Evolutionary conservation across 2,329 filamentous ascomycete species (phyloP).

Genomic region (Karstenula rhodostoma): DNA sequence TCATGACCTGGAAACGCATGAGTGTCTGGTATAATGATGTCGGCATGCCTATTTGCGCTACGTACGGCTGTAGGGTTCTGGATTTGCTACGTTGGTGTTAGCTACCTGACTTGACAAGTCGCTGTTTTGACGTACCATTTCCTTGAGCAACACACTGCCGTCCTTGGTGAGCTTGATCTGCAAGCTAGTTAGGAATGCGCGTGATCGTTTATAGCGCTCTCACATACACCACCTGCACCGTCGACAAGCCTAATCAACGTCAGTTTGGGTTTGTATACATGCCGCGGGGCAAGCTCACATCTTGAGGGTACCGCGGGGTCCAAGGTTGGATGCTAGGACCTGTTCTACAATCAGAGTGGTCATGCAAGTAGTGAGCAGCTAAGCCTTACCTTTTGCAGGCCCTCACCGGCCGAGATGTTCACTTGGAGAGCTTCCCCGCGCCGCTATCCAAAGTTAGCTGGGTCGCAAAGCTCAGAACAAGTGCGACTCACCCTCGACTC

Average conservation of each 20-base stretch:
- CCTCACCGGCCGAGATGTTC: conserved; percentile 97
- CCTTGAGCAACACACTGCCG: conserved; percentile 81
- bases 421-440: conserved; percentile 95
- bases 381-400: conserved; percentile 63
- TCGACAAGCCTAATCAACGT: conserved; percentile 63
- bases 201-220: conserved; percentile 20
- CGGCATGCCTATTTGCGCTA: conserved; percentile 12
- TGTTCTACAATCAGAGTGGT: conserved; percentile 57
- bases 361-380: accelerated
- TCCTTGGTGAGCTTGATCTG: conserved; percentile 99
- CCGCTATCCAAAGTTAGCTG: conserved; percentile 70
- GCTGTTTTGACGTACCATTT: conserved; percentile 61
- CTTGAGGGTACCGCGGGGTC: conserved; percentile 93
- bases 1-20: conserved; percentile 63
- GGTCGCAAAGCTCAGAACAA: conserved; percentile 26
- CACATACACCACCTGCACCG: conserved; percentile 65
- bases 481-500: conserved; percentile 82
- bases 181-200: conserved; percentile 28
- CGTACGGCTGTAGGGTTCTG: conserved; percentile 94
- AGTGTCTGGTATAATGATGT: conserved; percentile 13
- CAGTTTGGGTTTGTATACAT: conserved; percentile 50
- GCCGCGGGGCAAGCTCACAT: conserved; percentile 73
- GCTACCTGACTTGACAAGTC: conserved; percentile 15
- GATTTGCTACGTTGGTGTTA: conserved; percentile 72
- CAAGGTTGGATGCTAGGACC: conserved; percentile 96